These are phyloP conservation scores for Eudorina sp. DNA, from an alignment of 139 green algal genomes.

Conservation along the genomic window DNA sequence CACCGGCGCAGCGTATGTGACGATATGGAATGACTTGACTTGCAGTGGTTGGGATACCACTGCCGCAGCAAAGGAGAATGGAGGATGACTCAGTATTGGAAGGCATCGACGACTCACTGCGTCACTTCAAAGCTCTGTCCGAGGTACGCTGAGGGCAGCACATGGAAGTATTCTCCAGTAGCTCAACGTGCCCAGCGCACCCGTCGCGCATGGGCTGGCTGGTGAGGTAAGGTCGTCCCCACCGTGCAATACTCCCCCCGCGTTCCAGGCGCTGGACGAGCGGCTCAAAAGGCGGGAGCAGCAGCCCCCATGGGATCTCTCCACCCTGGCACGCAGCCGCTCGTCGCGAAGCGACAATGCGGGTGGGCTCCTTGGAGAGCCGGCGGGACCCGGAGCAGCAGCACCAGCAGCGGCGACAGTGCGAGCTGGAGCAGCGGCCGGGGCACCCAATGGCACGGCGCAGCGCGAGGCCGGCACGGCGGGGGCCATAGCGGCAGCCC, in stretches of 20 bases:
- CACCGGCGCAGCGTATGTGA: neutral
- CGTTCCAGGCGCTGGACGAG: slow-evolving; percentile 40
- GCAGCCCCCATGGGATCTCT: slow-evolving; percentile 21
- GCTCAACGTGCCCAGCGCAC: too few relatives aligned
- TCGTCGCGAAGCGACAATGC: too few relatives aligned
- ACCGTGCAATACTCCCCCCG: too few relatives aligned
- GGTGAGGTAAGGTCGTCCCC: too few relatives aligned
- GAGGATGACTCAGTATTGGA: neutral
- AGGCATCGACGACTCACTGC: slow-evolving; percentile 36
- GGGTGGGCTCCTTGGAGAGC: too few relatives aligned
- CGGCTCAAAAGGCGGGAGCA: slow-evolving; percentile 3
- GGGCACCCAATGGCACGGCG: neutral
- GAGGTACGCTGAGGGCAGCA: neutral
- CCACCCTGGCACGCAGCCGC: neutral
- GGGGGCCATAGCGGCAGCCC: neutral
- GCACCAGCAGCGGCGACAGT: too few relatives aligned
- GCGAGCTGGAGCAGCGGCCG: neutral
- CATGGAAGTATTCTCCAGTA: too few relatives aligned
- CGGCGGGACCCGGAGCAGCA: too few relatives aligned
- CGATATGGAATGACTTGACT: neutral
- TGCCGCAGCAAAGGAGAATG: neutral
- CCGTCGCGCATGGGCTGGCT: too few relatives aligned
- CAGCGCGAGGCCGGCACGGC: neutral
- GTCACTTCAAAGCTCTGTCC: slow-evolving; percentile 40
- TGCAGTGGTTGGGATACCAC: neutral